Evolutionary conservation across 805 yeast species (phyloP), one percentile per base, ranked within the genome.

Genomic region (Myxozyma neotropica): DNA sequence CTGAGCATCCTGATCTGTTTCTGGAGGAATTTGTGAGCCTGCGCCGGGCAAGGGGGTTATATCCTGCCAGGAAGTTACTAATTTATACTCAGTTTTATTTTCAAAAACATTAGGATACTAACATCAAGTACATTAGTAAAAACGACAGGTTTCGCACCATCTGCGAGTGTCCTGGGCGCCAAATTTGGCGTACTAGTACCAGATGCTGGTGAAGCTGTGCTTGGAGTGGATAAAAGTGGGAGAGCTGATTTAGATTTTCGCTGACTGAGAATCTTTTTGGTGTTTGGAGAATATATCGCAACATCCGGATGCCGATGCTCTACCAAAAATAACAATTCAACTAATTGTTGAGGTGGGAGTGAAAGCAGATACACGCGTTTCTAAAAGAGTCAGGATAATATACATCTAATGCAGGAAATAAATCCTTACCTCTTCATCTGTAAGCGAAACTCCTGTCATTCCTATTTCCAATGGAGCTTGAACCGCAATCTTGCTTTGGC

Each of bases 381-480:
- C 65, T 59, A n/a, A 7, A 24, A n/a, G 13, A 29, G 10, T 12
- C 24, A 12, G 10, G 24, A 26, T 15, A 15, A 21, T 26, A 8
- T 2, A 17, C 39, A 10, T 26, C 12, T 15, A 4, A 13, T 12
- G 17, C 2, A 13, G 19, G 13, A 21, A 27, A 29, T 23, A 21
- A 13, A 40, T 29, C 3, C 21, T 12, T 45, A 64, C 67, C 19
- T 74, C 73, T 31, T 70, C 74, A 4, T 69, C 64, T 29, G 74
- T 70, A 19, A 75, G 62, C 7, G 66, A 68, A 19, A 69, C 72
- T 4, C 77, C 75, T 1, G 75, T 63, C 10, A 65, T 55, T 12
- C 79, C 79, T 1, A 77, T 74, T 50, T 74, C 76, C 27, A 75
- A 64, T 10, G 75, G 73, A 36, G 65, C 61, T 35, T 75, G 75